phyloP scores from a whole-genome alignment of 1,139 yeast species.

The Lodderomyces theae region DNA sequence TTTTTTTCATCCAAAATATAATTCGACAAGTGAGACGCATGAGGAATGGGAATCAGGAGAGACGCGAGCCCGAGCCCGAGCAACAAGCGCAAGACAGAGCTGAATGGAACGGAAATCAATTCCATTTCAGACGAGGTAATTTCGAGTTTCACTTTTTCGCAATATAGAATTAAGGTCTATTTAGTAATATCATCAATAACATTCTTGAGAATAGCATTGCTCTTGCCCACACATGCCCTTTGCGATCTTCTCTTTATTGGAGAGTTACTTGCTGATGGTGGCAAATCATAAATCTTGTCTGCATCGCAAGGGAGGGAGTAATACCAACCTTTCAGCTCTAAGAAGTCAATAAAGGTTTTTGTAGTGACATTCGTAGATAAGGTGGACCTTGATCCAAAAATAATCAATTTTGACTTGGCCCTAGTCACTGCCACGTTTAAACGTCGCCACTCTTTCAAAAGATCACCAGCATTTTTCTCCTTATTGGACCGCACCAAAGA shows the following conservation, averaged over 20 bases:
- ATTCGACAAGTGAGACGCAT: conserved; percentile 27
- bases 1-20: conserved; percentile 29
- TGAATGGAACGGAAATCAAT: conserved; percentile 12
- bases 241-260: conserved; percentile 6
- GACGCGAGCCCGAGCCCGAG: conserved; percentile 10
- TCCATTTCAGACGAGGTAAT: conserved; percentile 28
- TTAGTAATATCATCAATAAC: conserved; percentile 20
- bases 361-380: conserved; percentile 55
- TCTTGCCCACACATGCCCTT: conserved; percentile 16
- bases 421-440: conserved; percentile 93
- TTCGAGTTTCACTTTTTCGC: conserved; percentile 42
- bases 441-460: conserved; percentile 85
- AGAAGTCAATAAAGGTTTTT: conserved; percentile 58
- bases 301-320: conserved; percentile 51
- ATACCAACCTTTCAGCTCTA: conserved; percentile 64
- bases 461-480: conserved; percentile 67
- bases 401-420: conserved; percentile 77
- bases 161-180: conserved; percentile 17
- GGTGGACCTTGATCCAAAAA: conserved; percentile 75
- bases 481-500: conserved; percentile 83
- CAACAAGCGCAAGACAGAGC: conserved; percentile 9
- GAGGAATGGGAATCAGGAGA: conserved; percentile 15
- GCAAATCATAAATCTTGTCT: conserved; percentile 30
- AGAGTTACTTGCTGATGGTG: conserved; percentile 8
- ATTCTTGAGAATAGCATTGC: conserved; percentile 24